Evolutionary conservation across 305 asterid genomes (phyloP).

Genomic region (Salvia sclarea): DNA sequence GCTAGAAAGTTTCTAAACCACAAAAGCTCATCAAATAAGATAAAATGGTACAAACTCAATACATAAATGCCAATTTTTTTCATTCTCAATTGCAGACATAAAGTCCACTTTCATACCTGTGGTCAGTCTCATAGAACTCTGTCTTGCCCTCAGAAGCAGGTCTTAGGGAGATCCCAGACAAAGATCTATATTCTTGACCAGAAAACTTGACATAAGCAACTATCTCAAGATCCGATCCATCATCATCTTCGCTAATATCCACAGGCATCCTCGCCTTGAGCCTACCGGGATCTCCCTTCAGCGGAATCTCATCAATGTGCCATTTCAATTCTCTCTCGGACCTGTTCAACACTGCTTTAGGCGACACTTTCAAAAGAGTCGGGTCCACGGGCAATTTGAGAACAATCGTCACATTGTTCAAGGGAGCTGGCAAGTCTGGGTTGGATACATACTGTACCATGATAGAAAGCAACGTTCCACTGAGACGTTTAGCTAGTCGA

Average conservation of each 20-base stretch:
- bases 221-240: conserved; percentile 66
- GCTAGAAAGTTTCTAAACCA: conserved; percentile 29
- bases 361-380: conserved; percentile 67
- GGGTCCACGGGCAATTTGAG: conserved; percentile 85
- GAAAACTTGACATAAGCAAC: conserved; percentile 68
- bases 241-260: conserved; percentile 69
- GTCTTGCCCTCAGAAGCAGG: conserved; percentile 80
- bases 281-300: conserved; percentile 69
- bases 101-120: conserved; percentile 73
- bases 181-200: conserved; percentile 54
- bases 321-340: conserved; percentile 79
- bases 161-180: conserved; percentile 72
- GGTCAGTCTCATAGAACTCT: conserved; percentile 76
- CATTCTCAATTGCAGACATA: conserved; percentile 64
- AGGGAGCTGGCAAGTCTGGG: conserved; percentile 71
- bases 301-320: conserved; percentile 79
- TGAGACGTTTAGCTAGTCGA: conserved; percentile 76
- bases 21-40: conserved; percentile 37
- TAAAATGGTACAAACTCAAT: conserved; percentile 32
- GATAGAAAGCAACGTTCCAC: conserved; percentile 75
- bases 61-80: conserved; percentile 24
- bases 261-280: conserved; percentile 82
- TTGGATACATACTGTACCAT: conserved; percentile 79
- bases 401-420: conserved; percentile 68
- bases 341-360: conserved; percentile 85